Evolutionary conservation across 2,329 filamentous ascomycete species (phyloP).

Genomic region (Herpomyces periplanetae): DNA sequence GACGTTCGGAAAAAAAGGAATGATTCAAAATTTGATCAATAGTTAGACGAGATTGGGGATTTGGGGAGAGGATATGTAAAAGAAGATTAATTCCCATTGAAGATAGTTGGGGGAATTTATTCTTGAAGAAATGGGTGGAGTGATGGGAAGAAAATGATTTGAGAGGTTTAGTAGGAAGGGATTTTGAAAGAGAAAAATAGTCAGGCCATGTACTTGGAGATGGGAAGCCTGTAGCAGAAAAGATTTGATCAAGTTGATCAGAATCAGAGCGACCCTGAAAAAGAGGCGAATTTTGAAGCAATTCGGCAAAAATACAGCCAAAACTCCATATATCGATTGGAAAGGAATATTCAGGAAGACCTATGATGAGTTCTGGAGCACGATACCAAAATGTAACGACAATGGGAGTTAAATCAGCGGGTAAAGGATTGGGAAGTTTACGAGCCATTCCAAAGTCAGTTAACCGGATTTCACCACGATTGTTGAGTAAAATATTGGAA

Average conservation of each 20-base stretch:
- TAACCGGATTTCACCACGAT: conserved; percentile 56
- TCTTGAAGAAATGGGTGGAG: conserved; percentile 3
- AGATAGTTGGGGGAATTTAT: conserved; percentile 41
- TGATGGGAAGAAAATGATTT: conserved; percentile 1
- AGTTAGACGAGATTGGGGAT: conserved; percentile 27
- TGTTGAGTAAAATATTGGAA: conserved; percentile 95
- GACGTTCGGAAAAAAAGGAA: conserved; percentile 55
- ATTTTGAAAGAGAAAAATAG: conserved; percentile 55
- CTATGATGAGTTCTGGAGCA: conserved; percentile 63
- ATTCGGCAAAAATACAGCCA: conserved; percentile 84
- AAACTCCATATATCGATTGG: conserved; percentile 93
- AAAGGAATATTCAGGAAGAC: conserved; percentile 77
- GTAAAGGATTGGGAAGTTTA: conserved; percentile 67
- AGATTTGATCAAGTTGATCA: too few relatives aligned
- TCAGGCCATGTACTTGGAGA: conserved; percentile 45
- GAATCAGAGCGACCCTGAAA: too few relatives aligned
- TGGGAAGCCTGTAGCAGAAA: conserved; percentile 54
- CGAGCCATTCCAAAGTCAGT: conserved; percentile 71
- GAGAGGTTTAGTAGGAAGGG: conserved; percentile 13
- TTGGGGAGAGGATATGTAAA: conserved; percentile 24
- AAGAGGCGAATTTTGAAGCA: conserved; percentile 58
- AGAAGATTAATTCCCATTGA: conserved; percentile 29
- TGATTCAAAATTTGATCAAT: conserved; percentile 36
- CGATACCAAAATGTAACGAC: conserved; percentile 98
- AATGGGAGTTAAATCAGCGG: conserved; percentile 70